Evolutionary conservation across 2,329 filamentous ascomycete species (phyloP), one percentile per base, ranked within the genome.

Genomic region (Tolypocladium guangdongense): DNA sequence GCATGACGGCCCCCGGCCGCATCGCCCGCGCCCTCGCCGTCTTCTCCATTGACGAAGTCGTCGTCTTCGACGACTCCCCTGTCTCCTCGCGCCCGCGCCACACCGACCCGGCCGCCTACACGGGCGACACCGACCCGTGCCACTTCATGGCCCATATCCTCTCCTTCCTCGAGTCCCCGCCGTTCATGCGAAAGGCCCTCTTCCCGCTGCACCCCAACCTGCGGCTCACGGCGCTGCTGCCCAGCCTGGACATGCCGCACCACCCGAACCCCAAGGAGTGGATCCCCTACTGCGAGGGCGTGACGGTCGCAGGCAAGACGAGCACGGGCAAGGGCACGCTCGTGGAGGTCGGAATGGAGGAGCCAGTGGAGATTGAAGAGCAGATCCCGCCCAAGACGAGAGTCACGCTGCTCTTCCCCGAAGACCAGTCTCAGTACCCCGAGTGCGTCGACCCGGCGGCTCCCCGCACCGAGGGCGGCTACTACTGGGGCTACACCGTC

Each of bases 401-500:
- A 46, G 78, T 93, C 32, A 95, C 90, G 0, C 71, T 95, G 22
- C 82, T 91, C 50, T 54, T 61, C 59, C 71, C 78, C 18, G 68
- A 75, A 18, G 67, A 77, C 52, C 67, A 74, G 52, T 69, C 73
- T 20, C 63, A 70, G 49, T 66, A 65, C 56, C 57, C 80, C 1
- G 77, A 83, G 52, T 80, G 84, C 18, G 84, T 92, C 3, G 76
- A 84, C 37, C 87, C 88, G 0, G 74, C 79, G 30, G 72, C 78
- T 3, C 90, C 90, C 1, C 79, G 89, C 54, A 85, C 86, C 51
- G 82, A 90, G 58, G 81, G 75, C 1, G 90, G 90, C 0, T 93
- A 90, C 69, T 95, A 91, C 71, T 95, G 90, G 89, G 90, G 90
- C 47, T 95, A 87, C 67, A 78, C 74, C 10, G 82, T 90, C 4